Evolutionary conservation across 2,329 filamentous ascomycete species (phyloP).

Genomic region (Didymella sp.): DNA sequence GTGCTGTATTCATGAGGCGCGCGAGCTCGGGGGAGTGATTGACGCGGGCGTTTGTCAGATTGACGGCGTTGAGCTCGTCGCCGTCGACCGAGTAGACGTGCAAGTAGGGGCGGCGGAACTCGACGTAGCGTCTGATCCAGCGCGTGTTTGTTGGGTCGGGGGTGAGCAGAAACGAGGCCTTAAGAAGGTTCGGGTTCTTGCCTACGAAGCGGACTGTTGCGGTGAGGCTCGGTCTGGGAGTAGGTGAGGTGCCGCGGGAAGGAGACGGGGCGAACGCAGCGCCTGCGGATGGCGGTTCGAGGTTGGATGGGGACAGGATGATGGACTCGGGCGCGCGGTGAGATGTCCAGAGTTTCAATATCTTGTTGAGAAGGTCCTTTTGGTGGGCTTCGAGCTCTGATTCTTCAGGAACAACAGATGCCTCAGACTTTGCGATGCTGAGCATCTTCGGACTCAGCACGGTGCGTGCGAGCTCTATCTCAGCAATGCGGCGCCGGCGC

Average conservation of each 20-base stretch:
- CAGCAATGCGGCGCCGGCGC: conserved; percentile 74
- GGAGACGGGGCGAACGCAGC: conserved; percentile 52
- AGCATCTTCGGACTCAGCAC: conserved; percentile 64
- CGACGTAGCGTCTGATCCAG: conserved; percentile 93
- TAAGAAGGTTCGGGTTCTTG: conserved; percentile 76
- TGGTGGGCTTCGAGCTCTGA: conserved; percentile 42
- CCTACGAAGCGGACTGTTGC: conserved; percentile 78
- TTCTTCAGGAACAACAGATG: conserved; percentile 19
- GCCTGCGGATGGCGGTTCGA: conserved; percentile 72
- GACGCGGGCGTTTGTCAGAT: conserved; percentile 85
- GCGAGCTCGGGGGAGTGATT: conserved; percentile 91
- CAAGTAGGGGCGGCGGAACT: conserved; percentile 88
- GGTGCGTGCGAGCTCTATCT: conserved; percentile 78
- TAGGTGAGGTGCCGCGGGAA: conserved; percentile 41
- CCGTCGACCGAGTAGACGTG: conserved; percentile 88
- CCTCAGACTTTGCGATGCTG: conserved; percentile 31
- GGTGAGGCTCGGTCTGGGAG: conserved; percentile 67
- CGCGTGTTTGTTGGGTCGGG: conserved; percentile 80
- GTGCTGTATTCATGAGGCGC: conserved; percentile 63
- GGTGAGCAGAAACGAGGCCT: conserved; percentile 85
- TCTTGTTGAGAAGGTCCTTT: conserved; percentile 57
- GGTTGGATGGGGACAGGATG: conserved; percentile 60
- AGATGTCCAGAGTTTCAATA: conserved; percentile 69
- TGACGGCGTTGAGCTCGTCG: conserved; percentile 89
- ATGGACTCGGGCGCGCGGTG: conserved; percentile 53